These are phyloP conservation scores for Penicillium polonicum DNA, from an alignment of 2,329 filamentous ascomycete genomes.

Conservation along the genomic window DNA sequence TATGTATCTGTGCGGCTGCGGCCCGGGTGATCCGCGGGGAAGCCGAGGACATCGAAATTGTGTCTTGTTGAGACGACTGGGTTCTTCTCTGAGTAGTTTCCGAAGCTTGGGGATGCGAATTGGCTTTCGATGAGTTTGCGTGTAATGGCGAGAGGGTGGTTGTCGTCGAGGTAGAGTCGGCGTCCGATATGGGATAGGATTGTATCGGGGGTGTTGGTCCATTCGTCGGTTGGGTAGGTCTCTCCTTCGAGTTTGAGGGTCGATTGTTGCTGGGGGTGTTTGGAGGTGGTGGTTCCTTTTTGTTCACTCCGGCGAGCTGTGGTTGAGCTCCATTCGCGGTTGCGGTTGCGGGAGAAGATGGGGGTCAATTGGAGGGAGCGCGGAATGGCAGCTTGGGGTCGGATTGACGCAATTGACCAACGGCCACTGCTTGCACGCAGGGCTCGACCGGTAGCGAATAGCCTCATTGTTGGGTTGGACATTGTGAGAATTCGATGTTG, in stretches of 20 bases:
- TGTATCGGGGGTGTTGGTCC: conserved; percentile 78
- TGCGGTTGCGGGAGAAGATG: conserved; percentile 18
- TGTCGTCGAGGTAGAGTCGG: conserved; percentile 80
- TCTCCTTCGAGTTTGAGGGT: conserved; percentile 60
- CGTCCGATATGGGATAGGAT: conserved; percentile 74
- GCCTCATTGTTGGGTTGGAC: conserved; percentile 32
- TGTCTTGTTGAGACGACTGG: conserved; percentile 81
- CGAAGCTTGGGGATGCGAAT: conserved; percentile 72
- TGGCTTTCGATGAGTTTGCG: conserved; percentile 87
- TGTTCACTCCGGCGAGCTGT: conserved; percentile 25
- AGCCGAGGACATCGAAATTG: conserved; percentile 97
- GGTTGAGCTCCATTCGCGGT: conserved; percentile 36
- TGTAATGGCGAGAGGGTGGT: conserved; percentile 89
- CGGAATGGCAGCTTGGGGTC: conserved; percentile 24
- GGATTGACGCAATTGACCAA: conserved; percentile 32
- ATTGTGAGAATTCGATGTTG: neutral
- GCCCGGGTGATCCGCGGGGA: conserved; percentile 82
- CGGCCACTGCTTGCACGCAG: conserved; percentile 38
- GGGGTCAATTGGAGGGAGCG: conserved; percentile 19
- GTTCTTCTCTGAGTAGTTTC: conserved; percentile 73
- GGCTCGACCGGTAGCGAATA: conserved; percentile 41
- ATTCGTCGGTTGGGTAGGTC: conserved; percentile 68
- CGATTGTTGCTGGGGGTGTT: conserved; percentile 6
- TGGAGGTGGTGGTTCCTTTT: conserved; percentile 4
- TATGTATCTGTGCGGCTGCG: conserved; percentile 89